Evolutionary conservation across 1,284 basidiomycete species (phyloP).

Genomic region (Calocybe gambosa): DNA sequence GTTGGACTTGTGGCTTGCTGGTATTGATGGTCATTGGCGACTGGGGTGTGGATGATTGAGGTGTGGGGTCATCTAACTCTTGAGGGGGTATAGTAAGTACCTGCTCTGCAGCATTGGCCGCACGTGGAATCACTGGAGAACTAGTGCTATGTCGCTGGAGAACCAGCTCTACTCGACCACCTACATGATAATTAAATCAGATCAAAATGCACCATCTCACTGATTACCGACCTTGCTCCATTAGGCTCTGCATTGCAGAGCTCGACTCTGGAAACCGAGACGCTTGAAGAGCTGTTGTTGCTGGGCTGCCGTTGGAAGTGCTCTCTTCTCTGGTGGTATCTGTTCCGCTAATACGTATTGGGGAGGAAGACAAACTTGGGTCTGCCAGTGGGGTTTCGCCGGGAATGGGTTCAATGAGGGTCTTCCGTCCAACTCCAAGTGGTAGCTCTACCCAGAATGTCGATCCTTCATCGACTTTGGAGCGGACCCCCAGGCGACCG

Average conservation of each 20-base stretch:
- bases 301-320: constrained; percentile 22
- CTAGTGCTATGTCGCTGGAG: constrained; percentile 39
- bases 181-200: constrained; percentile 24
- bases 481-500: constrained; percentile 72
- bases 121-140: constrained; percentile 36
- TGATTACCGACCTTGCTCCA: constrained; percentile 55
- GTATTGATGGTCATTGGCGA: constrained; percentile 12
- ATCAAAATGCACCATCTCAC: background rate
- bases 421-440: constrained; percentile 34
- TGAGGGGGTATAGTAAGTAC: background rate
- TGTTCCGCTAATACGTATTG: constrained; percentile 5
- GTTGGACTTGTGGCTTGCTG: constrained; percentile 16
- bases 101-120: constrained; percentile 1
- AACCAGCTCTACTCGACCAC: constrained; percentile 54
- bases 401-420: constrained; percentile 22
- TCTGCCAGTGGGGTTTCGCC: background rate
- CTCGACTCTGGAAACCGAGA: constrained; percentile 27
- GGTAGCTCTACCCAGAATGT: constrained; percentile 81
- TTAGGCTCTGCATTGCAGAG: constrained; percentile 56
- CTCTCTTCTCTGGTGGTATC: constrained; percentile 4
- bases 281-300: constrained; percentile 23
- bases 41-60: constrained; percentile 22
- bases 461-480: constrained; percentile 57
- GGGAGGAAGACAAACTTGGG: constrained; percentile 4
- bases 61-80: constrained; percentile 1